Base-by-base conservation (phyloP, 371 early-diverging fungal species). In the Mortierella sp. region DNA sequence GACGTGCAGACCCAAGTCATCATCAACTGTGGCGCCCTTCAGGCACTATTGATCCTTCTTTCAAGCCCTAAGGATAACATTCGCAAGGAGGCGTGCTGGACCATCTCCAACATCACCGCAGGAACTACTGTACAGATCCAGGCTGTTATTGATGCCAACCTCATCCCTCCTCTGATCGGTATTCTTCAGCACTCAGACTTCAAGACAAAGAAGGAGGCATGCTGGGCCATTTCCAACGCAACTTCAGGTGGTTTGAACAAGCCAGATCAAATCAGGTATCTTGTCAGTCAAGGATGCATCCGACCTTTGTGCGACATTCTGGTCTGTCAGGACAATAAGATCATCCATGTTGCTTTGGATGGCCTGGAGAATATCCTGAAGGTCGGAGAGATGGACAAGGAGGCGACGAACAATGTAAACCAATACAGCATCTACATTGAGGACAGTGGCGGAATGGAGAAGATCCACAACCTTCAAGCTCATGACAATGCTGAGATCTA, bases 161-260 rank as follows among this genome's bases (percentile, higher is more conserved):
- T 99, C 53, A 90, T 99, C 61, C 96, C 96, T 16, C 91, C 96
- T 16, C 87, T 99, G 43, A 88, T 99, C 54, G 86, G 95, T 67
- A 90, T 96, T 37, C 86, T 99, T 51, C 83, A 86, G 22, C 84
- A 87, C 57, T 95, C 95, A 53, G 99, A 99, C 71, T 93, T 96
- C 80, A 99, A 95, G 85, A 96, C 97, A 57, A 95, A 96, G 81
- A 98, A 96, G 86, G 99, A 99, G 83, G 99, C 99, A 4, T 98
- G 98, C 86, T 99, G 99, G 99, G 99, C 99, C 47, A 91, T 99
- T 52, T 95, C 97, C n/a, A 99, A 99, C 79, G 99, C 99, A n/a
- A 97, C 98, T 0, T 93, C 97, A 5, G 95, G 96, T 34, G 96
- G 95, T 21, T 77, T 96, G 19, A 87, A 86, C 66, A 88, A 91